Evolutionary conservation across 257 asterid species (phyloP).

Genomic region (Asclepias syriaca): DNA sequence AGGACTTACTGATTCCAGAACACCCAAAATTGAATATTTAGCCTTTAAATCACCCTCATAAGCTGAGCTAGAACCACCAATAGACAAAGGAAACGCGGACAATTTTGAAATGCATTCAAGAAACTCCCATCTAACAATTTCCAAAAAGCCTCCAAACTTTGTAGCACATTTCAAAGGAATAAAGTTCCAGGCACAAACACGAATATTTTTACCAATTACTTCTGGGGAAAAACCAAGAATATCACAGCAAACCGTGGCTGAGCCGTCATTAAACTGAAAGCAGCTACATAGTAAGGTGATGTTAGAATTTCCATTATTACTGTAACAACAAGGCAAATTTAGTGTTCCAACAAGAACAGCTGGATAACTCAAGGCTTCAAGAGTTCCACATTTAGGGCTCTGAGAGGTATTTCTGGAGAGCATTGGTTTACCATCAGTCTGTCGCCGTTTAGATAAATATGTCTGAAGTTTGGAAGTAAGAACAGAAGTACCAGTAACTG

Average conservation of each 20-base stretch:
- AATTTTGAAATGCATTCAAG: constrained; percentile 21
- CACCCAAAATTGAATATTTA: constrained; percentile 38
- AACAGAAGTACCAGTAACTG: constrained; percentile 50
- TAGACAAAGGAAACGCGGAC: constrained; percentile 30
- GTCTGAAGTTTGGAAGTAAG: constrained; percentile 27
- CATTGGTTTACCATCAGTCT: constrained; percentile 11
- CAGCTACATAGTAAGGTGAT: constrained; percentile 34
- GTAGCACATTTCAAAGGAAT: constrained; percentile 37
- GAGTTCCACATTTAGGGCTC: constrained; percentile 33
- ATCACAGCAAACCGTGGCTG: constrained; percentile 63
- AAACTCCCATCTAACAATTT: constrained; percentile 67
- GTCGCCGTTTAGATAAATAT: constrained; percentile 11
- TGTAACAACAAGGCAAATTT: constrained; percentile 38
- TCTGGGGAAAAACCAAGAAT: constrained; percentile 46
- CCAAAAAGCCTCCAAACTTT: constrained; percentile 53
- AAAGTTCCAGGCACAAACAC: constrained; percentile 66
- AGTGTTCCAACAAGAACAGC: constrained; percentile 50
- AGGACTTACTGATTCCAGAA: constrained; percentile 62
- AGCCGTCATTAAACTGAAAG: constrained; percentile 58
- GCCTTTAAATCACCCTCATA: constrained; percentile 20
- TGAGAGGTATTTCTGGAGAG: constrained; percentile 18
- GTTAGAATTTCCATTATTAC: neutral
- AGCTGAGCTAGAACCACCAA: constrained; percentile 17
- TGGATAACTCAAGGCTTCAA: constrained; percentile 47
- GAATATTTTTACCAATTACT: constrained; percentile 42